Evolutionary conservation across 441 rosid genomes (phyloP), one percentile per base, ranked within the genome.

Genomic region (Populus trichocarpa): DNA sequence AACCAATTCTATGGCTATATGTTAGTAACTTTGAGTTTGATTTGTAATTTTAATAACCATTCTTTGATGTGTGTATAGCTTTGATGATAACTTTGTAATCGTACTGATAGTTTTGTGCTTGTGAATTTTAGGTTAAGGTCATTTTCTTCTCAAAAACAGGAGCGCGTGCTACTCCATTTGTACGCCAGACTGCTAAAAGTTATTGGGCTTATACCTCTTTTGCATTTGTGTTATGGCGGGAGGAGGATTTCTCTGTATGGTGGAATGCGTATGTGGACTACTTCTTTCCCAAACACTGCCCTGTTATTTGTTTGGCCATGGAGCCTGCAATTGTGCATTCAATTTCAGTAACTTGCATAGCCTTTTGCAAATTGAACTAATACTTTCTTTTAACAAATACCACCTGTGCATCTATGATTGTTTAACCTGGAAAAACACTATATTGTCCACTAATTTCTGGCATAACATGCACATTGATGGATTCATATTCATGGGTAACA

Each of bases 81-180:
- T 28, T 14, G 30, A n/a, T 3, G 16, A 67, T 42, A 57, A 75
- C 50, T 59, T 38, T 70, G 20, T 57, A 53, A 40, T 74, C 23
- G 33, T 76, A 68, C 16, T 63, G 30, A 77, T 79, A 23, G 63
- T 53, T 74, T 71, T 72, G 23, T 80, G 79, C 78, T 79, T 81
- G 57, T 83, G 61, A 67, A 57, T 78, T 67, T 53, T 83, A 96
- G 99, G 98, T 94, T 66, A 96, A 93, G 84, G 90, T 93, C 80
- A 90, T 96, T 86, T 86, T 93, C 84, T 93, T 96, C 93, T 94
- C 99, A 78, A 89, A 93, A 87, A 91, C 98, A n/a, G 99, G 98
- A 84, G 94, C 89, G 85, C 96, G 99, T 68, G 98, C 98, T 59
- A 85, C 94, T 83, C 98, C 99, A 69, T 79, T 84, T 79, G 78